Evolutionary conservation across 345 rosid species (phyloP), one percentile per base, ranked within the genome.

Genomic region (Acer campestre): DNA sequence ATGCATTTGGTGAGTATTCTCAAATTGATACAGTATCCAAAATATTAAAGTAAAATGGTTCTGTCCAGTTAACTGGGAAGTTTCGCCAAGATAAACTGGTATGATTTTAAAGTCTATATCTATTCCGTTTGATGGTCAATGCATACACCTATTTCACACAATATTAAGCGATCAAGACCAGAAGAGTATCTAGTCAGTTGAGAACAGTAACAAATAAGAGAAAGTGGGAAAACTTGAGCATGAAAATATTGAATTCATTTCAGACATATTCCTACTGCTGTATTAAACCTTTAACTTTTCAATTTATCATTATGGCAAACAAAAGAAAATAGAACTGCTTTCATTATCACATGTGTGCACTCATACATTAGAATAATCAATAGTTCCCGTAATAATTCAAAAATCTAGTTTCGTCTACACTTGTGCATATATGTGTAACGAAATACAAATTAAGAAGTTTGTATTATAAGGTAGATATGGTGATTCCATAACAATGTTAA

Each of bases 171-270:
- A 10, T 10, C 70, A 63, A 25, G 27, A n/a, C 42, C 40, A 61
- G 69, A 74, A 48, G 13, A 23, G 14, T 25, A 31, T 17, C 46
- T 48, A 46, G 29, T 49, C 11, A 7, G 7, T 10, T 22, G 62
- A 59, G 56, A 59, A 59, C 18, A 14, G 16, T 51, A 35, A 48
- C 65, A n/a, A 12, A 38, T 56, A 25, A 62, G 69, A 63, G 27
- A 73, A 42, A n/a, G 48, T 18, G 49, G 75, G n/a, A 9, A 55
- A 56, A 59, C 59, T 64, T 27, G 17, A 18, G 68, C 42, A 63
- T 4, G 31, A 46, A 63, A 48, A 27, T 40, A 29, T 63, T 4
- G 6, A 6, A 20, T 10, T 4, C 46, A 42, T 42, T 38, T 40
- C 46, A 29, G n/a, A 71, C n/a, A 71, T 17, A 71, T 35, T n/a